phyloP scores from a whole-genome alignment of 2,329 filamentous ascomycete genomes.

The Penicillium expansum region DNA sequence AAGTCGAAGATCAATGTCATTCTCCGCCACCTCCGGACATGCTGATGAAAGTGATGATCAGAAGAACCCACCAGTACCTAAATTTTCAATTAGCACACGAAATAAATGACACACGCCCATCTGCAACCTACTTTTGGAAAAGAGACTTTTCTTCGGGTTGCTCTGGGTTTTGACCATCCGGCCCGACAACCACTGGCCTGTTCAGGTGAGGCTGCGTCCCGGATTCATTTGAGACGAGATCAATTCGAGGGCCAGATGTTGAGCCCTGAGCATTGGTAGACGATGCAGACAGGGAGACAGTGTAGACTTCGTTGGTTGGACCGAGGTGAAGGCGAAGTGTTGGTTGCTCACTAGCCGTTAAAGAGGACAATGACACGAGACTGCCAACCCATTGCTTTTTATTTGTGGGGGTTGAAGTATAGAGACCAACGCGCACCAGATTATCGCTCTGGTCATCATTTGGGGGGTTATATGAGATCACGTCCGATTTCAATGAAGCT shows the following conservation, averaged over 20 bases:
- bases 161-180: conserved; percentile 40
- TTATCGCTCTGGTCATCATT: conserved; percentile 38
- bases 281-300: conserved; percentile 37
- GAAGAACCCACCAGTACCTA: conserved; percentile 50
- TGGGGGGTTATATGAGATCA: conserved; percentile 42
- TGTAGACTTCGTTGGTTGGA: conserved; percentile 37
- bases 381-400: conserved; percentile 42
- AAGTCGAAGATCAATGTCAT: conserved; percentile 17
- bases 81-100: background rate
- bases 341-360: conserved; percentile 28
- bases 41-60: conserved; percentile 41
- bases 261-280: conserved; percentile 16
- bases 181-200: conserved; percentile 38
- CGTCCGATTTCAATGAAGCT: conserved; percentile 32
- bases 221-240: conserved; percentile 32
- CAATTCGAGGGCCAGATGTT: conserved; percentile 28
- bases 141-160: conserved; percentile 44
- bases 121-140: conserved; percentile 41
- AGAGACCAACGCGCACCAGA: conserved; percentile 55
- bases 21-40: conserved; percentile 42
- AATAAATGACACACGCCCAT: background rate
- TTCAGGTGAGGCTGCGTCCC: conserved; percentile 42
- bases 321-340: conserved; percentile 43
- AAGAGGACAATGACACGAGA: conserved; percentile 38
- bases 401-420: conserved; percentile 36